Conservation (phyloP, 148 eudicot genomes). For the Camellia japonica region DNA sequence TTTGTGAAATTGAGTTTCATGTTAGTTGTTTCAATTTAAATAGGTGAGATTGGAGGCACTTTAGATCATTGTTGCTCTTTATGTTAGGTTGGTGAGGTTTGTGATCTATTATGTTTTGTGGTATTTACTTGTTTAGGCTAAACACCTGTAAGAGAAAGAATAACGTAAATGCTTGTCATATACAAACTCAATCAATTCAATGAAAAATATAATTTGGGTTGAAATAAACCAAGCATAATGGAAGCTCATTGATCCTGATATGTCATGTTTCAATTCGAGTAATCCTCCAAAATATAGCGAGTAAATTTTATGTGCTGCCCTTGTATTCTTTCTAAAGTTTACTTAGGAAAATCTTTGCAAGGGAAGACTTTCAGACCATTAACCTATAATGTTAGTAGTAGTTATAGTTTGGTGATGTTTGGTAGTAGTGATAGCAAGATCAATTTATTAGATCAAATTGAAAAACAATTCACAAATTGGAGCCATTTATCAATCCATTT, state of each 20-base stretch:
- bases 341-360: neutral
- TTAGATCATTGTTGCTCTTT: too few relatives aligned
- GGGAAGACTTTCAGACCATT: neutral
- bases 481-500: neutral
- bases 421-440: neutral
- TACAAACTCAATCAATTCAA: neutral
- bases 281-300: too few relatives aligned
- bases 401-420: too few relatives aligned
- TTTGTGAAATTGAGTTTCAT: too few relatives aligned
- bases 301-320: too few relatives aligned
- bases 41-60: too few relatives aligned
- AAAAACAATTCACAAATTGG: too few relatives aligned
- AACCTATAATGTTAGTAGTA: too few relatives aligned
- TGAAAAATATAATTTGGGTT: neutral
- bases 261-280: neutral
- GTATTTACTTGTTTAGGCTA: neutral
- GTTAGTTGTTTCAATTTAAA: too few relatives aligned
- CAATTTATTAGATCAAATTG: too few relatives aligned
- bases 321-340: too few relatives aligned
- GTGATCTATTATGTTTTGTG: neutral
- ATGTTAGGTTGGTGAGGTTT: neutral
- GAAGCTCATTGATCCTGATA: neutral
- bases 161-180: neutral
- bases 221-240: neutral
- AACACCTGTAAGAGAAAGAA: neutral